Conservation (phyloP, 345 rosid species). For the Populus tremula region DNA sequence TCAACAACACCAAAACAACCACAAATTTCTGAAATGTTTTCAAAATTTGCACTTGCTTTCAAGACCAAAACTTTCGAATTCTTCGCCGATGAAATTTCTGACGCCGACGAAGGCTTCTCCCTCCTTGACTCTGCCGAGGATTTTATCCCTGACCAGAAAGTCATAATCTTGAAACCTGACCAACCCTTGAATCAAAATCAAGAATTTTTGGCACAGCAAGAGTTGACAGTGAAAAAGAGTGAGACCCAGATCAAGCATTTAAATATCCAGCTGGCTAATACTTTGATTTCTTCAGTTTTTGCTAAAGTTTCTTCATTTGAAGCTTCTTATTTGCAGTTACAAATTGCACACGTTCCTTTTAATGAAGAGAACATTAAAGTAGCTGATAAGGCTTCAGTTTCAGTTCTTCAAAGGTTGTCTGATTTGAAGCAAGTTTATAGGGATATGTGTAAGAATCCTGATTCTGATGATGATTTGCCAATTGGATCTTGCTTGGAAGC, state of each 20-base stretch:
- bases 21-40: slow-evolving; percentile 85
- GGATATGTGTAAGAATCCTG: slow-evolving; percentile 47
- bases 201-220: background rate
- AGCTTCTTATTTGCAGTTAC: slow-evolving; percentile 85
- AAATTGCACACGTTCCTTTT: slow-evolving; percentile 79
- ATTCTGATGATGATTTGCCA: slow-evolving; percentile 38
- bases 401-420: slow-evolving; percentile 61
- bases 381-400: slow-evolving; percentile 80
- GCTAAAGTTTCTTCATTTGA: slow-evolving; percentile 72
- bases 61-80: slow-evolving; percentile 87
- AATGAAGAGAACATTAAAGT: slow-evolving; percentile 50
- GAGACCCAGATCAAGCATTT: slow-evolving; percentile 34
- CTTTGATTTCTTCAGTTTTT: slow-evolving; percentile 70
- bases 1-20: slow-evolving; percentile 47
- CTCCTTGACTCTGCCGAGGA: slow-evolving; percentile 87
- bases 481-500: slow-evolving; percentile 83
- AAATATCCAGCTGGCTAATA: slow-evolving; percentile 41
- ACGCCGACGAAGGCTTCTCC: slow-evolving; percentile 44
- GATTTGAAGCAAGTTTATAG: slow-evolving; percentile 60
- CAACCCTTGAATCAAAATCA: slow-evolving; percentile 14
- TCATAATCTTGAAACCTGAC: slow-evolving; percentile 88
- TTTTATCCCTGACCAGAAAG: slow-evolving; percentile 88
- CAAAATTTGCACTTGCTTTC: slow-evolving; percentile 89
- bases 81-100: slow-evolving; percentile 38
- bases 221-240: background rate